Evolutionary conservation across 2,329 filamentous ascomycete genomes (phyloP).

Genomic region (Trichoderma atroviride): DNA sequence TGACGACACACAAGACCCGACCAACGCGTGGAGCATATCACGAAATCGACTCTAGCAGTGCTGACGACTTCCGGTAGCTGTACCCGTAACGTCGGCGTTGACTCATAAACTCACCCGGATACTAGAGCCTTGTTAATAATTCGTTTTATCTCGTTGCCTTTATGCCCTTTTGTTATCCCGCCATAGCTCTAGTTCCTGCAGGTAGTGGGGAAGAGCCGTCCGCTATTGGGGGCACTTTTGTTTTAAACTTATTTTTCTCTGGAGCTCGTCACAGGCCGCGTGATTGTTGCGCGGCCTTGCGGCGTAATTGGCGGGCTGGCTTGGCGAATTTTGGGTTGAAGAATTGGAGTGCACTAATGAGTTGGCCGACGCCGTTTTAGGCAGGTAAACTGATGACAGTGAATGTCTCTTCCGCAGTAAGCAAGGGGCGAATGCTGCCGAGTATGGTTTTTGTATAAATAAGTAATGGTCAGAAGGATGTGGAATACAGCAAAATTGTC

Average conservation of each 20-base stretch:
- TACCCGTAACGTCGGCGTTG: neutral
- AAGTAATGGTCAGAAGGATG: neutral
- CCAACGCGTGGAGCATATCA: neutral
- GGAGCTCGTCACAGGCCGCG: slow-evolving; percentile 14
- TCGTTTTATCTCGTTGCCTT: neutral
- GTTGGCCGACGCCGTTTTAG: slow-evolving; percentile 14
- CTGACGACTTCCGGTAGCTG: slow-evolving; percentile 18
- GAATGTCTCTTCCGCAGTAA: neutral
- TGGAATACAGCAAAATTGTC: neutral
- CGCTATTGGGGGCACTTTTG: slow-evolving; percentile 1
- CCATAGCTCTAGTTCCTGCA: neutral
- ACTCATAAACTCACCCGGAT: neutral
- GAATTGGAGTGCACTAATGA: slow-evolving; percentile 6
- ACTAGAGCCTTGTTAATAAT: neutral
- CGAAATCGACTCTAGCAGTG: neutral
- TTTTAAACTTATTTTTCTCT: slow-evolving; percentile 13
- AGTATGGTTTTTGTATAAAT: neutral
- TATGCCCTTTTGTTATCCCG: neutral
- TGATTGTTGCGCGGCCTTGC: slow-evolving; percentile 19
- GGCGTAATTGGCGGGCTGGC: neutral
- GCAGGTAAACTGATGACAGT: neutral
- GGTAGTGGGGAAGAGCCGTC: slow-evolving; percentile 1
- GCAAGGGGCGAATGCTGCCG: neutral
- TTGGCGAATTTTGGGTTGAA: neutral
- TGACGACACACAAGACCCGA: slow-evolving; percentile 10